Evolutionary conservation across 768 basidiomycete genomes (phyloP).

Genomic region (Polyporus arcularius): DNA sequence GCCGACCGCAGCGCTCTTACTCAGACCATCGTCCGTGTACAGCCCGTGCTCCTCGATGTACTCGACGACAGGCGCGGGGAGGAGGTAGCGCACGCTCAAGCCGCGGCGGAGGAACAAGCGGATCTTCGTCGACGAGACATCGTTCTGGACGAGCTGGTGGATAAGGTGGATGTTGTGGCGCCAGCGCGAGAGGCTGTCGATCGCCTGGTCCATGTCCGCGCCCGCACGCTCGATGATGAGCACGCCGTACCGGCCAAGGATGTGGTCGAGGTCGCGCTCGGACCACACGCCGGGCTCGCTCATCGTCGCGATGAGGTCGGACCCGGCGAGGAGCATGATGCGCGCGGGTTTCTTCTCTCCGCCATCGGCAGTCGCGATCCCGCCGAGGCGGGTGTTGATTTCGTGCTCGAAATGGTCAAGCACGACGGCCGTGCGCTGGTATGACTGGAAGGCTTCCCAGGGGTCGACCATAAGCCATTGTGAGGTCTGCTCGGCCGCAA

Average conservation of each 20-base stretch:
- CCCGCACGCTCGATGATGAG: constrained; percentile 96
- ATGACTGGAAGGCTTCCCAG: constrained; percentile 95
- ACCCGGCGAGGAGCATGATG: constrained; percentile 96
- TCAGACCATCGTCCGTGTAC: constrained; percentile 62
- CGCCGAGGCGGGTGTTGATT: constrained; percentile 85
- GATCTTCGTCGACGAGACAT: constrained; percentile 94
- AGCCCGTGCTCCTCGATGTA: constrained; percentile 89
- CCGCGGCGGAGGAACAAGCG: constrained; percentile 78
- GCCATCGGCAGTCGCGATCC: constrained; percentile 69
- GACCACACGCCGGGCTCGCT: constrained; percentile 98
- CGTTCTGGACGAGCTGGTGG: constrained; percentile 94
- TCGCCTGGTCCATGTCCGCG: constrained; percentile 85
- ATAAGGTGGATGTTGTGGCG: constrained; percentile 88
- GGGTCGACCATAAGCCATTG: constrained; percentile 97
- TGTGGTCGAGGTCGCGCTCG: constrained; percentile 92
- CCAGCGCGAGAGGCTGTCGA: constrained; percentile 72
- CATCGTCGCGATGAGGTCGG: constrained; percentile 97
- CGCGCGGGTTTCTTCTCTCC: constrained; percentile 54
- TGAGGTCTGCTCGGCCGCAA: constrained; percentile 88
- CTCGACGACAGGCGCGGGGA: constrained; percentile 88
- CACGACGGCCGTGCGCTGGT: constrained; percentile 95
- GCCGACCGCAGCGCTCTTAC: constrained; percentile 31
- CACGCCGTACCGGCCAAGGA: constrained; percentile 91
- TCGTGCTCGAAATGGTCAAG: constrained; percentile 96
- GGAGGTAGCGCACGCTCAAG: constrained; percentile 83